Percentiles rank a stretch among this genome's conserved stretches.
Evolutionary conservation across 2,329 filamentous ascomycete species (phyloP).

Genomic region (Colletotrichum paranaense): DNA sequence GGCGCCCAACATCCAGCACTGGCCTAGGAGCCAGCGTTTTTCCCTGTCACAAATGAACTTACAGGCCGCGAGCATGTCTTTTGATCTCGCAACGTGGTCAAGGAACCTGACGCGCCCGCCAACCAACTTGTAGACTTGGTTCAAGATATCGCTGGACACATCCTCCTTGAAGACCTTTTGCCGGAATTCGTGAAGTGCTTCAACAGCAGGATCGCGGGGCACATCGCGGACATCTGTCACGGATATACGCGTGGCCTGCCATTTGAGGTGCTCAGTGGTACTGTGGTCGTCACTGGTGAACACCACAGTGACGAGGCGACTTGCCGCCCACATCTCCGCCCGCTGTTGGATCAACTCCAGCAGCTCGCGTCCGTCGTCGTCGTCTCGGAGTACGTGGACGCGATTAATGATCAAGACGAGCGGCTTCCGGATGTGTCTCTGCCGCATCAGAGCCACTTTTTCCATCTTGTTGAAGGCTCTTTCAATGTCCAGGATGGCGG

Average conservation of each 20-base stretch:
- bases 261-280: conserved; percentile 67
- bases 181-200: conserved; percentile 61
- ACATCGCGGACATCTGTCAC: conserved; percentile 65
- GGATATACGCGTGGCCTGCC: conserved; percentile 65
- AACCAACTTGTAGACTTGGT: conserved; percentile 64
- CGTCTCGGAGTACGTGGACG: conserved; percentile 73
- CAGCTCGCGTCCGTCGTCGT: conserved; percentile 74
- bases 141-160: conserved; percentile 51
- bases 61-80: conserved; percentile 62
- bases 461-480: conserved; percentile 80
- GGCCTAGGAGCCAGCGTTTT: conserved; percentile 80
- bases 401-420: conserved; percentile 76
- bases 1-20: conserved; percentile 77
- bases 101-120: conserved; percentile 65
- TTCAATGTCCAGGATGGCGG: conserved; percentile 76
- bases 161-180: conserved; percentile 57
- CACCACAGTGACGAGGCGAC: conserved; percentile 71
- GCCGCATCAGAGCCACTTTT: conserved; percentile 71
- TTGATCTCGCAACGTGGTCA: conserved; percentile 62
- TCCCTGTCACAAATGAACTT: conserved; percentile 72
- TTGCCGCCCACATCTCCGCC: conserved; percentile 79
- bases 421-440: conserved; percentile 60
- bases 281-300: conserved; percentile 71
- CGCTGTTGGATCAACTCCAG: conserved; percentile 78
- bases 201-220: conserved; percentile 58